Conservation (phyloP, 2,329 filamentous ascomycete genomes). For the Penicillium sp. region DNA sequence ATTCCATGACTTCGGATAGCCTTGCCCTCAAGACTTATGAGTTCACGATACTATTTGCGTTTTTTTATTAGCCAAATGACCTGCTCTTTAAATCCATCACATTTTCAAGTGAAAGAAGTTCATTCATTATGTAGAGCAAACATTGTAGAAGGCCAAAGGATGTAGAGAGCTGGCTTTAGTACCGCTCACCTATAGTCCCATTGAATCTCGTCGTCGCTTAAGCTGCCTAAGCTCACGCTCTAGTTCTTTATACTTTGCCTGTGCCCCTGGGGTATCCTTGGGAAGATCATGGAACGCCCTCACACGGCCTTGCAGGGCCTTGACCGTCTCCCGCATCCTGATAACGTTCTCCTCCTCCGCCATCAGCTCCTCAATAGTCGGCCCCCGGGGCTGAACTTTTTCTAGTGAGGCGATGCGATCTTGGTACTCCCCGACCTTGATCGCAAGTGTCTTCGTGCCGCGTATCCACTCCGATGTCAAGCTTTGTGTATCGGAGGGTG, state of each 20-base stretch:
- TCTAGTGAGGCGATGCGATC: conserved; percentile 52
- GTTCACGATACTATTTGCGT: conserved; percentile 30
- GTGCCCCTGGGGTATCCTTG: conserved; percentile 66
- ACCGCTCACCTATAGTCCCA: conserved; percentile 66
- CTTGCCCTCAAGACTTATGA: conserved; percentile 23
- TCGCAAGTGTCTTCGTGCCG: conserved; percentile 64
- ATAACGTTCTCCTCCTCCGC: conserved; percentile 60
- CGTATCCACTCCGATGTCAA: conserved; percentile 74
- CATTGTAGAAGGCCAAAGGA: not conserved
- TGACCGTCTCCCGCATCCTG: conserved; percentile 60
- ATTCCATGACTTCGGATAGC: conserved; percentile 4
- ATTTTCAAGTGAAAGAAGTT: not conserved
- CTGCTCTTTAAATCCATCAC: not conserved
- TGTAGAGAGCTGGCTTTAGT: not conserved
- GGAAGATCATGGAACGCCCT: conserved; percentile 70
- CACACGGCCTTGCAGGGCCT: conserved; percentile 65
- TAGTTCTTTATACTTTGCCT: conserved; percentile 67
- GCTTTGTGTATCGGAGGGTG: conserved; percentile 60
- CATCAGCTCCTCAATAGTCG: conserved; percentile 53
- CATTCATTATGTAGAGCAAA: not conserved
- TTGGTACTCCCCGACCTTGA: conserved; percentile 67
- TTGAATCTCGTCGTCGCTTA: conserved; percentile 64
- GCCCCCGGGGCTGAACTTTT: conserved; percentile 30
- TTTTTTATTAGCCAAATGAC: conserved; percentile 1
- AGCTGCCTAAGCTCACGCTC: conserved; percentile 63